Evolutionary conservation across 169 alveolate species (phyloP), one percentile per base, ranked within the genome.

Genomic region (Cryptosporidium tyzzeri): DNA sequence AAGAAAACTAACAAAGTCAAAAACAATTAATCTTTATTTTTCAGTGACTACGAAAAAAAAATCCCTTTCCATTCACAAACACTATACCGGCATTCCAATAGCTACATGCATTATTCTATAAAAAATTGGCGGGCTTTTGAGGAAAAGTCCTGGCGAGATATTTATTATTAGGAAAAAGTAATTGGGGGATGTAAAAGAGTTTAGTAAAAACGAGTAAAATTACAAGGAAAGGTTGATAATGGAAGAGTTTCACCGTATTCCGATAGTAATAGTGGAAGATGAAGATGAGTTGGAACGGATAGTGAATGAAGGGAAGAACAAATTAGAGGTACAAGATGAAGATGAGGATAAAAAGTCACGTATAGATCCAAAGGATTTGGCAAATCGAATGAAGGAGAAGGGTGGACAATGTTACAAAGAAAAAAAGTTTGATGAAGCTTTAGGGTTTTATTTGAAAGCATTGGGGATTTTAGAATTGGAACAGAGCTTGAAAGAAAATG

Each of bases 171-270:
- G 65, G 7, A 53, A 23, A 23, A 53, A 18, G 12, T 55, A 55
- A 3, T 23, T n/a, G 7, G 35, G 35, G 67, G 67, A 41, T 41
- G 48, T 7, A 41, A 41, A 41, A 41, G 16, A 41, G 16, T 12
- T 41, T 41, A 14, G 48, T 14, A 12, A 41, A 41, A 41, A 41
- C 48, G 10, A 41, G 14, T 41, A 1, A 9, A 41, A 41, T 55
- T 16, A 55, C 35, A 0, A 65, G 71, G 2, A 35, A 21, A 35
- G 50, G 23, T 23, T 33, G 21, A 55, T 14, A 65, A 80, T 80
- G 89, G 89, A 80, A 41, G 89, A 80, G 39, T 80, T 62, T 45
- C 67, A 80, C 35, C 61, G 89, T 6, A 80, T 80, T 61, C 89
- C 89, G 23, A 62, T 80, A 80, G 55, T 80, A 39, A 41, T 80